Evolutionary conservation across 306 rosid genomes (phyloP), one percentile per base, ranked within the genome.

Genomic region (Astragalus membranaceus): DNA sequence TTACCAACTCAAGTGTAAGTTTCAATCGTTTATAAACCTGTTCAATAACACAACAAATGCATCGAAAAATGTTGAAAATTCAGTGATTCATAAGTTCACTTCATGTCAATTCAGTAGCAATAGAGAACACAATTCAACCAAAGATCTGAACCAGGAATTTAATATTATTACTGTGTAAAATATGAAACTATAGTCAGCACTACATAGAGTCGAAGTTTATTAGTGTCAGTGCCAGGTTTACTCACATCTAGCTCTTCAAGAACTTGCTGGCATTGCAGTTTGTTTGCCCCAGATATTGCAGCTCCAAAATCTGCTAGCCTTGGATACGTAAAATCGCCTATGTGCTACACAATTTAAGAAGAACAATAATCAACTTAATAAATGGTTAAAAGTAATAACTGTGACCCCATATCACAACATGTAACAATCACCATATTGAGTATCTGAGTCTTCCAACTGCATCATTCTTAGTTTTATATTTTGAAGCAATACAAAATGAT

Each of bases 231-330:
- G 55, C 17, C 49, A 26, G 64, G 73, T 53, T 73, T 81, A 76
- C 96, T 81, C 81, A 95, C 99, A 80, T 95, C 99, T 74, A 95
- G 84, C 86, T 95, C 99, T 85, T 89, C 99, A 86, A 95, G 99
- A 64, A 95, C 99, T 86, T 84, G 76, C 65, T 95, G 99, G 80
- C 99, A 89, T 77, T 89, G 97, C 70, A 89, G 83, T 82, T 95
- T 95, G 81, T 95, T 95, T 58, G 96, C 99, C 75, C 99, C 99
- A 62, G 99, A 95, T 86, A 95, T 95, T 44, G 99, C 99, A 77
- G 99, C 97, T 80, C 96, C 97, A 83, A 95, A 95, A 86, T 95
- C 99, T 61, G 99, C 99, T 75, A 91, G 88, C 86, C 96, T 88
- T 54, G 99, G 91, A 66, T 83, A 83, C 78, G 95, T 95, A 81